These are phyloP conservation scores for Trichoderma virens DNA, from an alignment of 495 filamentous ascomycete genomes.

Conservation along the genomic window DNA sequence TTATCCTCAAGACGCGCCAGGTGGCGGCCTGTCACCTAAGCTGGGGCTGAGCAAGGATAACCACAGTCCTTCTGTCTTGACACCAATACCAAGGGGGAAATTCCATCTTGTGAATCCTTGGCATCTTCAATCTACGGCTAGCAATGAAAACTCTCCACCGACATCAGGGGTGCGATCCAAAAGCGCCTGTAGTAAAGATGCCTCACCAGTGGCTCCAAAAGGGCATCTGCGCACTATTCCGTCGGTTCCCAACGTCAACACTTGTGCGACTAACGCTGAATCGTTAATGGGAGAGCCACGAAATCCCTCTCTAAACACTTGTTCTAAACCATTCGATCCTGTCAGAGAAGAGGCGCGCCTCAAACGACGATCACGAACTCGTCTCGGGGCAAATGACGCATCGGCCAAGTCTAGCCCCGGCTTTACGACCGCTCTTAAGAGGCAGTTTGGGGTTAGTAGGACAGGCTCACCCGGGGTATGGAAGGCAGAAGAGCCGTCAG, in stretches of 20 bases:
- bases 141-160: neutral
- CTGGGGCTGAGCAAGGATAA: neutral
- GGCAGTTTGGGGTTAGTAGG: slow-evolving; percentile 24
- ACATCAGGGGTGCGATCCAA: neutral
- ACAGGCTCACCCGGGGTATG: slow-evolving; percentile 12
- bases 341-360: slow-evolving; percentile 9
- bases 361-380: slow-evolving; percentile 16
- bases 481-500: neutral
- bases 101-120: neutral
- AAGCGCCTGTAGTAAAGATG: neutral
- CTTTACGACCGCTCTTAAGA: slow-evolving; percentile 26
- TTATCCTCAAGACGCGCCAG: slow-evolving; percentile 8
- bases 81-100: neutral
- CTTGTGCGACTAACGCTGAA: slow-evolving; percentile 28
- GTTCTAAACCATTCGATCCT: slow-evolving; percentile 18
- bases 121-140: neutral
- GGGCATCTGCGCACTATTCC: neutral
- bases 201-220: neutral
- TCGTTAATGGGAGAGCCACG: slow-evolving; percentile 14
- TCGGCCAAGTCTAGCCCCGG: slow-evolving; percentile 29
- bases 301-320: slow-evolving; percentile 21
- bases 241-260: neutral
- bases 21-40: neutral
- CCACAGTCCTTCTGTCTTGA: neutral
- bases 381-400: neutral